Evolutionary conservation across 192 early-diverging fungal species (phyloP), one percentile per base, ranked within the genome.

Genomic region (Backusella tuberculispora): DNA sequence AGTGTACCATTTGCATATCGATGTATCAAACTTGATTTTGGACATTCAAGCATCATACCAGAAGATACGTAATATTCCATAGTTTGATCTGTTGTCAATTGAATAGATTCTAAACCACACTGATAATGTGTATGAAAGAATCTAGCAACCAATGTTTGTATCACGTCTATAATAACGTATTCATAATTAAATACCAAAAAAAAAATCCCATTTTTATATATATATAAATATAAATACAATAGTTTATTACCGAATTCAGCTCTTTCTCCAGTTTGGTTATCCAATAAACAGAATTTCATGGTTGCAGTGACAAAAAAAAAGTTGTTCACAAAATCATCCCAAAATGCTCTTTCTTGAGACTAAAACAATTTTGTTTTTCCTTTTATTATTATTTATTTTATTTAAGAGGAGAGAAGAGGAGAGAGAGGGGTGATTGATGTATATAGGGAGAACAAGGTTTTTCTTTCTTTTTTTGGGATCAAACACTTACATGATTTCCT

Each of bases 91-190:
- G 71, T 43, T 63, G 71, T 73, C 63, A 72, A 72, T 37, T 72
- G 63, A 66, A 77, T 77, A 14, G 63, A 66, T 19, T 67, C 71
- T 3, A 69, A 43, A 47, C 66, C 71, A 21, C 71, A 73, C 13
- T 77, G 70, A 65, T 73, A 77, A 38, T 77, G 48, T n/a, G 76
- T 77, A 71, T 71, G 45, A 71, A 50, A 50, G 19, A 37, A 34
- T 71, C 47, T 71, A 50, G 34, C 45, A 48, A 71, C 14, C 45
- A 71, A 71, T 29, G 43, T 71, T 12, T 48, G 69, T 71, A 46
- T 53, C 7, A 38, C n/a, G 37, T 48, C 45, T 50, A 71, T 50
- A 37, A 71, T 40, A 37, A 71, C 5, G 24, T 34, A 37, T 29
- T 13, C 9, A 47, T 70, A 45, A 46, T 46, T 70, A 47, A 14